These are phyloP conservation scores for Trypanosoma mega DNA, from an alignment of 208 protist species.

Conservation along the genomic window DNA sequence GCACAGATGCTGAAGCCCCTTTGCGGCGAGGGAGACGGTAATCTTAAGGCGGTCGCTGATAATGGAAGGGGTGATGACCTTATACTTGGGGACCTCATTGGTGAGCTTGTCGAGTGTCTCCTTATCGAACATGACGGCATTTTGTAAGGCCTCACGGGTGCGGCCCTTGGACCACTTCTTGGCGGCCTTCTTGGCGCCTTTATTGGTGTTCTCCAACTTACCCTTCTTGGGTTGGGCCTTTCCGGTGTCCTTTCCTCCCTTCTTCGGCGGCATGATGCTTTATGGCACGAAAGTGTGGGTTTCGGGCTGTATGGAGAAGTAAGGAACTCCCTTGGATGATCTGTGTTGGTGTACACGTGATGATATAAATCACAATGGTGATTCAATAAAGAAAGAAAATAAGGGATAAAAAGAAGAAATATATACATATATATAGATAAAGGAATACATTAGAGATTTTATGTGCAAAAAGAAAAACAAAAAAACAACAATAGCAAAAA, in stretches of 20 bases:
- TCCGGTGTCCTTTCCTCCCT: slow-evolving; percentile 33
- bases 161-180: slow-evolving; percentile 94
- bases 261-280: slow-evolving; percentile 65
- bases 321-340: slow-evolving; percentile 22
- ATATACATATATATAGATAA: slow-evolving; percentile 12
- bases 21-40: slow-evolving; percentile 77
- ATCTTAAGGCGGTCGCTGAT: slow-evolving; percentile 91
- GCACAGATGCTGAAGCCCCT: slow-evolving; percentile 87
- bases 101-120: slow-evolving; percentile 81
- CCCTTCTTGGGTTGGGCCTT: slow-evolving; percentile 48
- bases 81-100: slow-evolving; percentile 91
- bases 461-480: too few relatives aligned
- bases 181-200: slow-evolving; percentile 81
- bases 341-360: slow-evolving; percentile 14
- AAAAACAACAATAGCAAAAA: too few relatives aligned
- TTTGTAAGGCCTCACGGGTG: slow-evolving; percentile 87
- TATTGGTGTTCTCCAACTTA: slow-evolving; percentile 53
- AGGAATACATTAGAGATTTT: too few relatives aligned
- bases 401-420: slow-evolving; percentile 21
- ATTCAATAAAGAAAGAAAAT: slow-evolving; percentile 6
- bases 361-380: not conserved
- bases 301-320: not conserved
- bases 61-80: slow-evolving; percentile 89
- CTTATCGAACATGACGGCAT: slow-evolving; percentile 92
- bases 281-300: too few relatives aligned